Conservation (phyloP, 352 stramenopile species). For the Proteromonas lacertae region DNA sequence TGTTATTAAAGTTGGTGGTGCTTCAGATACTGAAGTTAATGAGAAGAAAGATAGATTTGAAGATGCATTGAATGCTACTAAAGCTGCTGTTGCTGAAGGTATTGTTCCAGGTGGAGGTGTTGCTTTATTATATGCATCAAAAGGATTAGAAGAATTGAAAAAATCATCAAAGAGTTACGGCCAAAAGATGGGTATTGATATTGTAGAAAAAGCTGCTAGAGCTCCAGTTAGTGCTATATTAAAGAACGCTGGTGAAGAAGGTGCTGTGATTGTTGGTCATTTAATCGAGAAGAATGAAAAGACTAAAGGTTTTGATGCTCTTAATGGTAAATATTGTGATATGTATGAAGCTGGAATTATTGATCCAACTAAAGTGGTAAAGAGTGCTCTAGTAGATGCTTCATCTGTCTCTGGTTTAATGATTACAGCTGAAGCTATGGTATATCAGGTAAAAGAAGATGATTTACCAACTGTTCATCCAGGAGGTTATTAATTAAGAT, state of each 20-base stretch:
- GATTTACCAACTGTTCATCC: too few species aligned
- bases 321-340: conserved; percentile 24
- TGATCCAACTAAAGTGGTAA: conserved; percentile 40
- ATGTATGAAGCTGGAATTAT: conserved; percentile 27
- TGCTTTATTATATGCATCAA: conserved; percentile 24
- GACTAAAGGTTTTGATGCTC: conserved; percentile 33
- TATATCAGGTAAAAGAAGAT: too few species aligned
- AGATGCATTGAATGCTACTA: conserved; percentile 40
- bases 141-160: conserved; percentile 8
- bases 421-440: conserved; percentile 38
- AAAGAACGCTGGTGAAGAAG: conserved; percentile 27
- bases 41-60: conserved; percentile 53
- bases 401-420: conserved; percentile 31
- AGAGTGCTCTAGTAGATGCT: conserved; percentile 35
- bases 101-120: conserved; percentile 31
- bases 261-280: conserved; percentile 26
- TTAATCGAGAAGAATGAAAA: conserved; percentile 15
- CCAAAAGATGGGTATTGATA: conserved; percentile 21
- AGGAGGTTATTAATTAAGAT: too few species aligned
- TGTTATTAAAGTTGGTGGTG: conserved; percentile 38
- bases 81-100: conserved; percentile 26
- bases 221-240: conserved; percentile 28
- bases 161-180: conserved; percentile 19
- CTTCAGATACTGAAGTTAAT: conserved; percentile 43
- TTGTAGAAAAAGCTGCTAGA: conserved; percentile 24